phyloP scores from a whole-genome alignment of 305 asterid genomes.

The Fraxinus sp. region DNA sequence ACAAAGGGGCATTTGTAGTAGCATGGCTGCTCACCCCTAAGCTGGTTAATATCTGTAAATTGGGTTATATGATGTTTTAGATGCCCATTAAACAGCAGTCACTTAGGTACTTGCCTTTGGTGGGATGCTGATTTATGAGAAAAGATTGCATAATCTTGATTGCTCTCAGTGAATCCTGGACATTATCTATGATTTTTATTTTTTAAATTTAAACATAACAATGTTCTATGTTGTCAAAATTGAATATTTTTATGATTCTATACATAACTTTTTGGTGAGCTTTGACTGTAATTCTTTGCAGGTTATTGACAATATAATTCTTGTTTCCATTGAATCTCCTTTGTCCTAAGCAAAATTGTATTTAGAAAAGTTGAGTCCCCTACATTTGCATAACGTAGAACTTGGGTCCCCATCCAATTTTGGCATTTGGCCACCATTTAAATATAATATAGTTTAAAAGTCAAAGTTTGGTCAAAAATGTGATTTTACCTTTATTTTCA shows the following conservation, averaged over 20 bases:
- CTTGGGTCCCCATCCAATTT: background rate
- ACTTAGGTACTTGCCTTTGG: background rate
- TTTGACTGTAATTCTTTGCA: constrained; percentile 4
- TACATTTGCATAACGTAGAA: background rate
- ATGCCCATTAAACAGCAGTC: constrained; percentile 2
- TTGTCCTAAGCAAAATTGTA: background rate
- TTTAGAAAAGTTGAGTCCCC: background rate
- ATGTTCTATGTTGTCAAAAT: constrained; percentile 12
- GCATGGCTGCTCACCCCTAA: background rate
- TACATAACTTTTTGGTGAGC: background rate
- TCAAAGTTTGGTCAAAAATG: background rate
- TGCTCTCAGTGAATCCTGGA: background rate
- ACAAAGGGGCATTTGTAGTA: background rate
- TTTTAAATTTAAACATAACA: background rate
- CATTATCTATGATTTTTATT: background rate
- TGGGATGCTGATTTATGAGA: background rate
- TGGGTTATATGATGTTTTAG: background rate
- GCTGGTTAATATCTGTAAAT: background rate
- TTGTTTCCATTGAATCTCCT: background rate
- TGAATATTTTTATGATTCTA: background rate
- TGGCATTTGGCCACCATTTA: background rate
- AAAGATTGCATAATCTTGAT: background rate
- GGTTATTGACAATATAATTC: background rate
- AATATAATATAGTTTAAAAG: background rate
- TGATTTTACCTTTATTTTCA: background rate